Conservation (phyloP, 2,329 filamentous ascomycete species). For the Fusarium buxicola region DNA sequence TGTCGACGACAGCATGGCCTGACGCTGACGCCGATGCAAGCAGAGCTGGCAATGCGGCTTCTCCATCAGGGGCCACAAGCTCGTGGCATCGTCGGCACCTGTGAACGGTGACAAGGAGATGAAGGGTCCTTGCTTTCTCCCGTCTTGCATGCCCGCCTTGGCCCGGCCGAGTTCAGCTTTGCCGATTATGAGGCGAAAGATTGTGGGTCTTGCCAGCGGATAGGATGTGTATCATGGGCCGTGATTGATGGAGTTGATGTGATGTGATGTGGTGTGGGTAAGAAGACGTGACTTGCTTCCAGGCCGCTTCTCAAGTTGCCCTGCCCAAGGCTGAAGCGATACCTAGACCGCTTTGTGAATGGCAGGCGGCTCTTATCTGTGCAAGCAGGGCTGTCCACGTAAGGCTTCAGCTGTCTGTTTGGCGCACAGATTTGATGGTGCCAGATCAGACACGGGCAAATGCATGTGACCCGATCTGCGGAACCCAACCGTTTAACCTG, state of each 20-base stretch:
- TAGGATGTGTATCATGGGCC: slow-evolving; percentile 17
- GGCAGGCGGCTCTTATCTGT: slow-evolving; percentile 24
- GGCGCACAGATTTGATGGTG: slow-evolving; percentile 18
- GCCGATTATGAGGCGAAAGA: slow-evolving; percentile 35
- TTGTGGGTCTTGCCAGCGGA: slow-evolving; percentile 37
- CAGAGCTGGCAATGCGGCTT: slow-evolving; percentile 35
- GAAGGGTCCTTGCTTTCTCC: slow-evolving; percentile 31
- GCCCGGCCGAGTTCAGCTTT: slow-evolving; percentile 40
- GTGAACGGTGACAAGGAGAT: slow-evolving; percentile 20
- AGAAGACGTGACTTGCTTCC: not conserved
- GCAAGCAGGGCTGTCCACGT: slow-evolving; percentile 34
- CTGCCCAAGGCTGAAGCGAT: slow-evolving; percentile 14
- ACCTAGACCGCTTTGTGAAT: slow-evolving; percentile 29
- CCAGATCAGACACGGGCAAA: slow-evolving; percentile 41
- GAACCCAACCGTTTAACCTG: slow-evolving; percentile 26
- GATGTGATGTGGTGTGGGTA: too few species aligned
- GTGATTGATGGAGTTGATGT: slow-evolving; percentile 11
- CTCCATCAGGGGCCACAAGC: slow-evolving; percentile 35
- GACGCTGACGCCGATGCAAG: slow-evolving; percentile 45
- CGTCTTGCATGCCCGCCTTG: slow-evolving; percentile 28
- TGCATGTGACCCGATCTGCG: slow-evolving; percentile 46
- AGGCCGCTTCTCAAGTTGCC: not conserved
- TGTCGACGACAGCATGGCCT: slow-evolving; percentile 40
- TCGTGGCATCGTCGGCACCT: slow-evolving; percentile 41
- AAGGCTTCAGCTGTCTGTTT: slow-evolving; percentile 9